Evolutionary conservation across 1,139 yeast species (phyloP).

Genomic region (Hansenula lynferdii): DNA sequence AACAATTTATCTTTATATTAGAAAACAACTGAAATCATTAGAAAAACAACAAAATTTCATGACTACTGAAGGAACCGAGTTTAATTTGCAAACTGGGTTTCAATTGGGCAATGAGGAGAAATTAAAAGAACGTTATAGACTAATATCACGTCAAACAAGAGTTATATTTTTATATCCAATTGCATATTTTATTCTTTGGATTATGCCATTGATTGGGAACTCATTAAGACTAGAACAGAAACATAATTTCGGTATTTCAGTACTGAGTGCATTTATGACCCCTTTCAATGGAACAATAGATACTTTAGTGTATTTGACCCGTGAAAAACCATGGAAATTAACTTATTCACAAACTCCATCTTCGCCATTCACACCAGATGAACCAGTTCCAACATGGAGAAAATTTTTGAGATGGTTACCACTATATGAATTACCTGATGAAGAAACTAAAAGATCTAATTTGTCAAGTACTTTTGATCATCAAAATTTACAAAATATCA

Average conservation of each 20-base stretch:
- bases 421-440: slow-evolving; percentile 38
- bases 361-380: slow-evolving; percentile 14
- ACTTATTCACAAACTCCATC: slow-evolving; percentile 20
- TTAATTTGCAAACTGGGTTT: slow-evolving; percentile 3
- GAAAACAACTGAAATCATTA: slow-evolving; percentile 52
- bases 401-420: slow-evolving; percentile 35
- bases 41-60: slow-evolving; percentile 25
- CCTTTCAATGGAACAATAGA: slow-evolving; percentile 81
- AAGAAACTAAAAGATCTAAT: slow-evolving; percentile 20
- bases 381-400: slow-evolving; percentile 31
- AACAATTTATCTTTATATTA: slow-evolving; percentile 70
- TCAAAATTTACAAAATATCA: not conserved
- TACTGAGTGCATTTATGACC: slow-evolving; percentile 69
- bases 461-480: slow-evolving; percentile 10
- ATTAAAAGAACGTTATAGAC: slow-evolving; percentile 22
- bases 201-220: slow-evolving; percentile 73
- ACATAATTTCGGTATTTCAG: slow-evolving; percentile 61
- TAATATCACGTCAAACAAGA: slow-evolving; percentile 74
- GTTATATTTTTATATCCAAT: slow-evolving; percentile 80
- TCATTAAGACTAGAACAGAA: slow-evolving; percentile 46
- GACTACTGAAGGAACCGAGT: not conserved
- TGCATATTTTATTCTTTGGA: slow-evolving; percentile 76
- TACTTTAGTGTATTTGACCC: slow-evolving; percentile 63
- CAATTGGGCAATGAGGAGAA: slow-evolving; percentile 13
- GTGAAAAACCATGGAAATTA: slow-evolving; percentile 75